A percentile compares a stretch with the other conserved stretches of the same genome.
Conservation (phyloP, 78 protist genomes). For the Tieghemostelium lacteum region DNA sequence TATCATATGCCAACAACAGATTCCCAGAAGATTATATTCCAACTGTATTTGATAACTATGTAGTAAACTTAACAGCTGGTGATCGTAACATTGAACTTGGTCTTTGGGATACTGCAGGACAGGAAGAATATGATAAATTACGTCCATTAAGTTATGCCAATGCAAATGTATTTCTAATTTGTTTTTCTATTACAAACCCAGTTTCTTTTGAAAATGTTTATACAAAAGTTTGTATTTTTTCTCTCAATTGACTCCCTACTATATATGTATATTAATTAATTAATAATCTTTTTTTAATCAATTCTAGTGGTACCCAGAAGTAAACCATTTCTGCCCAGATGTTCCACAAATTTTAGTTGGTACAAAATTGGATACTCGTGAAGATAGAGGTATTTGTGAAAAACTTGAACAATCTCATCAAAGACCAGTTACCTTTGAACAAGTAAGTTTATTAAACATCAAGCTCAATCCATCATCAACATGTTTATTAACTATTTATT, state of each 20-base stretch:
- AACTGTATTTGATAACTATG: constrained; percentile 95
- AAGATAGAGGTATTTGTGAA: constrained; percentile 79
- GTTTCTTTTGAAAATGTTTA: constrained; percentile 93
- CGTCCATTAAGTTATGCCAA: constrained; percentile 92
- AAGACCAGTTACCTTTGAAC: constrained; percentile 75
- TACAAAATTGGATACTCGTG: constrained; percentile 91
- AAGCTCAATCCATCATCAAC: neutral
- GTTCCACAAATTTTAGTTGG: constrained; percentile 95
- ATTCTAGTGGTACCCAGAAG: constrained; percentile 93
- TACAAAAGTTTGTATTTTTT: constrained; percentile 47
- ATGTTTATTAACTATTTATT: too few species aligned
- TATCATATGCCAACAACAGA: constrained; percentile 86
- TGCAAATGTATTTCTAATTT: constrained; percentile 93
- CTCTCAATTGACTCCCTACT: neutral
- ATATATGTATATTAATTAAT: neutral
- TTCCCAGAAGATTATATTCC: constrained; percentile 92
- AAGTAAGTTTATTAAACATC: constrained; percentile 29
- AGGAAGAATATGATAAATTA: constrained; percentile 94
- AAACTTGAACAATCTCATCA: constrained; percentile 61
- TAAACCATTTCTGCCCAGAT: constrained; percentile 92
- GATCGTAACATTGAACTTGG: constrained; percentile 92
- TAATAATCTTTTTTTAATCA: neutral
- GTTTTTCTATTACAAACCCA: constrained; percentile 89
- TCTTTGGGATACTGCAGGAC: constrained; percentile 97
- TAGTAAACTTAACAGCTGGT: constrained; percentile 94